Evolutionary conservation across 352 stramenopile species (phyloP).

Genomic region (Globisporangium nunn): DNA sequence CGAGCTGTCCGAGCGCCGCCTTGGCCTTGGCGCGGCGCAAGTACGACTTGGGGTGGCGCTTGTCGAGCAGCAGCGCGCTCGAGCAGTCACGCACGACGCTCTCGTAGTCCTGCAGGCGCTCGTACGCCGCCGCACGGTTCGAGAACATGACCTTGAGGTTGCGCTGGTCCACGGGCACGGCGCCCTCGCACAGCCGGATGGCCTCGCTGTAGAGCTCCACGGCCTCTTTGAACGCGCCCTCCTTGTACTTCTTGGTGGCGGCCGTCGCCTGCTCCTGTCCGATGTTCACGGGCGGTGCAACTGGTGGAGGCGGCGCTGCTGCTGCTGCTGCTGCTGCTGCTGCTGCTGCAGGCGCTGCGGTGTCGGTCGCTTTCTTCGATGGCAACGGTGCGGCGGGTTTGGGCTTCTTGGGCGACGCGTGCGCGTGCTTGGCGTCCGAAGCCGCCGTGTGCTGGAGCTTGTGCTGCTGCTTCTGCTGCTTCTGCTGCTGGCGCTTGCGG

Average conservation of each 20-base stretch:
- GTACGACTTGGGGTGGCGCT: conserved; percentile 70
- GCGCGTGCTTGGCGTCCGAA: conserved; percentile 17
- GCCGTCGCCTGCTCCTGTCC: conserved; percentile 60
- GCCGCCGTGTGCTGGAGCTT: conserved; percentile 14
- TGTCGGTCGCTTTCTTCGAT: conserved; percentile 23
- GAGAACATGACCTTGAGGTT: conserved; percentile 86
- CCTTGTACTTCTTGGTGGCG: conserved; percentile 79
- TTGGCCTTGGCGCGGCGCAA: conserved; percentile 68
- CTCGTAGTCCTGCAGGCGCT: conserved; percentile 56
- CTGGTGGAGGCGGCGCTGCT: background rate
- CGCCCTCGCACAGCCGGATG: conserved; percentile 52
- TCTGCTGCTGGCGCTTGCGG: conserved; percentile 30
- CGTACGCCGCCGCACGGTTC: conserved; percentile 70
- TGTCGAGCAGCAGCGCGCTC: conserved; percentile 52
- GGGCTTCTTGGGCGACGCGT: conserved; percentile 22
- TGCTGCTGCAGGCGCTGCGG: background rate
- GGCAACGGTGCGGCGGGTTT: conserved; percentile 17
- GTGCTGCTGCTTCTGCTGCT: conserved; percentile 8
- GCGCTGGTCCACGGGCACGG: conserved; percentile 47
- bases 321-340: background rate
- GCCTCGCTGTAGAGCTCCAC: conserved; percentile 64
- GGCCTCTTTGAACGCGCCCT: conserved; percentile 51
- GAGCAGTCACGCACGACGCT: conserved; percentile 60
- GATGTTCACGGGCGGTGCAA: conserved; percentile 13
- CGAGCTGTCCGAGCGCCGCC: conserved; percentile 34